phyloP scores from a whole-genome alignment of 2,329 filamentous ascomycete species.

The Exophiala oligosperma region DNA sequence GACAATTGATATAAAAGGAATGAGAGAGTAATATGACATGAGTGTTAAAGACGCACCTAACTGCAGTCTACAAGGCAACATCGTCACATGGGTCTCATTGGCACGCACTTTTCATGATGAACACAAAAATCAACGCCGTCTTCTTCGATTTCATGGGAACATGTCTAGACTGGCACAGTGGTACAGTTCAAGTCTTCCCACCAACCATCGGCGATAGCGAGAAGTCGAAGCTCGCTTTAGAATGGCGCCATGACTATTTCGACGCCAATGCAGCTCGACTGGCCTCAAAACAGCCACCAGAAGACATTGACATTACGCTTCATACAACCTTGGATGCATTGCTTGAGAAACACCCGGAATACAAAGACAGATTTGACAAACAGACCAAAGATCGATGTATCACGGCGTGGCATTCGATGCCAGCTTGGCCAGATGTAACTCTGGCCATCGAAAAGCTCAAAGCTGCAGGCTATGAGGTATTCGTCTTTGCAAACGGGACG shows the following conservation, averaged over 20 bases:
- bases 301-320: slow-evolving; percentile 56
- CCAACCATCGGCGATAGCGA: slow-evolving; percentile 32
- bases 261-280: slow-evolving; percentile 44
- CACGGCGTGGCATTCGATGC: slow-evolving; percentile 50
- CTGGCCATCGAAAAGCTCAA: slow-evolving; percentile 44
- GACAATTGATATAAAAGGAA: too few species aligned
- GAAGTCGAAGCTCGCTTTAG: slow-evolving; percentile 46
- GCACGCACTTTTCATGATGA: neutral
- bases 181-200: slow-evolving; percentile 40
- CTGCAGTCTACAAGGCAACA: too few species aligned
- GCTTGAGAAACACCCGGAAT: slow-evolving; percentile 32
- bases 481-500: slow-evolving; percentile 58
- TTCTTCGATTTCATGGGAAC: slow-evolving; percentile 62
- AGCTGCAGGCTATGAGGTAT: slow-evolving; percentile 41
- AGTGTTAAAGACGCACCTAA: too few species aligned
- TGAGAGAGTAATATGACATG: too few species aligned
- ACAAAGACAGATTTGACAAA: slow-evolving; percentile 21
- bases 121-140: slow-evolving; percentile 45
- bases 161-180: slow-evolving; percentile 56
- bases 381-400: slow-evolving; percentile 29
- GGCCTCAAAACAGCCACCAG: slow-evolving; percentile 35
- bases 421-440: slow-evolving; percentile 53
- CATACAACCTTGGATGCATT: slow-evolving; percentile 41
- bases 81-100: too few species aligned
- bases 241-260: slow-evolving; percentile 56